A percentile compares a stretch with the other conserved stretches of the same genome.
Evolutionary conservation across 805 yeast genomes (phyloP).

Genomic region (Hanseniaspora taiwanica): DNA sequence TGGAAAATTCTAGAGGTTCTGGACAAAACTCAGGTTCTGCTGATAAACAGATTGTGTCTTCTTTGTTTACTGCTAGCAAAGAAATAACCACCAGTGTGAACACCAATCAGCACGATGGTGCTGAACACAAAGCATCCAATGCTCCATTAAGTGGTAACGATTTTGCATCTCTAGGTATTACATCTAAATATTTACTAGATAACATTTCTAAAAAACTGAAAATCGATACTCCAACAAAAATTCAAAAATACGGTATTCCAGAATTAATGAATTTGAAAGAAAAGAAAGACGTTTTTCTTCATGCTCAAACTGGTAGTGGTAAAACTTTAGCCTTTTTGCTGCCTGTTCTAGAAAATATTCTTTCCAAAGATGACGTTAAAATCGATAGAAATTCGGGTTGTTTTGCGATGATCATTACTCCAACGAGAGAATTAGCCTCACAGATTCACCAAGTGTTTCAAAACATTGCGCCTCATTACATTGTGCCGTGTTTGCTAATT

Average conservation of each 20-base stretch:
- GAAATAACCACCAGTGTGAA: slow-evolving; percentile 28
- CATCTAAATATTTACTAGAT: slow-evolving; percentile 30
- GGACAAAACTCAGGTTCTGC: too few species aligned
- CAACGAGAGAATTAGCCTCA: slow-evolving; percentile 88
- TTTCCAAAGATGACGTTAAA: slow-evolving; percentile 33
- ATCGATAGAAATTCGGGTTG: slow-evolving; percentile 45
- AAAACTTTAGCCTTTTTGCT: slow-evolving; percentile 79
- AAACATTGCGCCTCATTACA: slow-evolving; percentile 44
- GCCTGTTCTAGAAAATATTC: slow-evolving; percentile 67
- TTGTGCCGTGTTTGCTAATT: slow-evolving; percentile 91
- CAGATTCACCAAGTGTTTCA: slow-evolving; percentile 81
- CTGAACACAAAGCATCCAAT: slow-evolving; percentile 49
- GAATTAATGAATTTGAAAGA: slow-evolving; percentile 25
- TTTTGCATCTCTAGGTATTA: slow-evolving; percentile 61
- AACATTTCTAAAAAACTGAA: slow-evolving; percentile 45
- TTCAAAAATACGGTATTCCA: slow-evolving; percentile 76
- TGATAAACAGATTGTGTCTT: slow-evolving; percentile 59
- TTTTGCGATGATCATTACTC: slow-evolving; percentile 79
- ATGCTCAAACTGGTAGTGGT: slow-evolving; percentile 98
- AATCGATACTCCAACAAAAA: slow-evolving; percentile 63
- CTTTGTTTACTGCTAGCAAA: slow-evolving; percentile 65
- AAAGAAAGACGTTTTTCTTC: slow-evolving; percentile 61
- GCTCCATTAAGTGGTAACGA: slow-evolving; percentile 72
- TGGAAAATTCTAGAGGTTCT: slow-evolving; percentile 30
- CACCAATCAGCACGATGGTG: slow-evolving; percentile 26